These are phyloP conservation scores for Sisymbrium altissimum DNA, from an alignment of 345 rosid genomes.

Conservation along the genomic window DNA sequence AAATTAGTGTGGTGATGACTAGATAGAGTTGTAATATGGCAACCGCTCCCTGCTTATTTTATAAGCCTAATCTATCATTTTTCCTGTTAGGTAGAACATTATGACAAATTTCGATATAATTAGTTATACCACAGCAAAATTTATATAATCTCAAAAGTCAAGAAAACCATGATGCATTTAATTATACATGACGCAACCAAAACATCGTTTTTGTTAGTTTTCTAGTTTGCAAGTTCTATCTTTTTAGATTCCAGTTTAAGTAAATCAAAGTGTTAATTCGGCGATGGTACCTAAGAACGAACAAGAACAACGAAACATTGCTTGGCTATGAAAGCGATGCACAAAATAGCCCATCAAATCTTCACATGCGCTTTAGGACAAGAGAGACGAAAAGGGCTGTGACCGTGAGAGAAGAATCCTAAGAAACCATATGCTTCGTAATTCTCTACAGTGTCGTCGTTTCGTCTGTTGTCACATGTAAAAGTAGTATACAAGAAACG, in stretches of 20 bases:
- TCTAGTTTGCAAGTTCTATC: not conserved
- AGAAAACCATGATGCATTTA: not conserved
- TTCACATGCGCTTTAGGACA: conserved; percentile 23
- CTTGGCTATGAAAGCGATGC: conserved; percentile 25
- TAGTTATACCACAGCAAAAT: not conserved
- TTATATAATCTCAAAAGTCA: not conserved
- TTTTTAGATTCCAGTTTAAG: not conserved
- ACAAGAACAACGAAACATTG: conserved; percentile 25
- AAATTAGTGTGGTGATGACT: conserved; percentile 10
- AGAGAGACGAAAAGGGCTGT: conserved; percentile 4
- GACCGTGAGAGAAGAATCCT: conserved; percentile 30
- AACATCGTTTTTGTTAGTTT: not conserved
- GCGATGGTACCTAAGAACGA: conserved; percentile 31
- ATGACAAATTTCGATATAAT: not conserved
- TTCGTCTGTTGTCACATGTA: conserved; percentile 17
- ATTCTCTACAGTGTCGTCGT: conserved; percentile 17
- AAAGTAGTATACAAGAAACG: not conserved
- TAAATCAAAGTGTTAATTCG: not conserved
- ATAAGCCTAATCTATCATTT: not conserved
- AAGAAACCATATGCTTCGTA: conserved; percentile 19
- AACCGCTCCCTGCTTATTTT: not conserved
- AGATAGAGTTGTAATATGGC: conserved; percentile 23
- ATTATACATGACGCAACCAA: conserved; percentile 17
- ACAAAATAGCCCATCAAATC: conserved; percentile 19
- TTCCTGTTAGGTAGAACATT: conserved; percentile 16